A percentile compares a stretch with the other conserved stretches of the same genome.
Conservation (phyloP, 2,329 filamentous ascomycete genomes). For the Ceratocystis smalleyi region DNA sequence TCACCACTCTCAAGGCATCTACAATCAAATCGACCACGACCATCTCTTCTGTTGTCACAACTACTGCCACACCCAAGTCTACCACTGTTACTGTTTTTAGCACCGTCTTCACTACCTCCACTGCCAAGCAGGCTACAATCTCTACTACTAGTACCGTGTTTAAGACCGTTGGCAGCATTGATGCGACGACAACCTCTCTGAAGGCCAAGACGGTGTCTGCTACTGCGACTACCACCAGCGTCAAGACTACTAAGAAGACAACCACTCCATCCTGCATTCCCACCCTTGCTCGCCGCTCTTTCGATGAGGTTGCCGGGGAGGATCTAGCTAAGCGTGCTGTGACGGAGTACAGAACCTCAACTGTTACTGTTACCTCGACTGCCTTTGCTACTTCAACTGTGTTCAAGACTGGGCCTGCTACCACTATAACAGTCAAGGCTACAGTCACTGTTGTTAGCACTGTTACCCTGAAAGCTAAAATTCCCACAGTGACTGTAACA, state of each 20-base stretch:
- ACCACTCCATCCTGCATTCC: conserved; percentile 5
- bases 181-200: conserved; percentile 4
- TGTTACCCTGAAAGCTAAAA: background rate
- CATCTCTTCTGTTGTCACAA: background rate
- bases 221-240: background rate
- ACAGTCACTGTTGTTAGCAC: background rate
- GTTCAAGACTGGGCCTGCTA: background rate
- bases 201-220: conserved; percentile 1
- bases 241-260: conserved; percentile 6
- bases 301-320: conserved; percentile 3
- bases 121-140: background rate
- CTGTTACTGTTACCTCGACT: background rate
- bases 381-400: background rate
- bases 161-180: conserved; percentile 7
- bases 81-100: background rate
- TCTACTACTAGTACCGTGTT: background rate
- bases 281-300: background rate
- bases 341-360: background rate
- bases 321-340: background rate
- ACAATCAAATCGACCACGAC: conserved; percentile 6
- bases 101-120: background rate
- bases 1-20: conserved; percentile 5
- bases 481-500: background rate
- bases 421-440: background rate
- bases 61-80: background rate